Conservation (phyloP, 176 grass and related monocot species). For the Otatea glauca region DNA sequence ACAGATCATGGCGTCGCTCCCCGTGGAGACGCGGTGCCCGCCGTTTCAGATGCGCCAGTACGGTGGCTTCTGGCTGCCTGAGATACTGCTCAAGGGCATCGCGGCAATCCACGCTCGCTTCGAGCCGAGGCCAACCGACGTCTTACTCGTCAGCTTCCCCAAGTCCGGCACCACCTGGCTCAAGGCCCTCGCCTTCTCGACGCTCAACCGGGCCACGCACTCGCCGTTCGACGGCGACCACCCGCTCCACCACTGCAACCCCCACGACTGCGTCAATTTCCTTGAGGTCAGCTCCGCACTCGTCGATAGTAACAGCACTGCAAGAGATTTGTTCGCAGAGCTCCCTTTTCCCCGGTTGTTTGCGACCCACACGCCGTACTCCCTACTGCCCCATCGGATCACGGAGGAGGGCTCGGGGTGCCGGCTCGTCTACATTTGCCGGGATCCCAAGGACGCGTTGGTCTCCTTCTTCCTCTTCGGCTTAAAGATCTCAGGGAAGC, state of each 20-base stretch:
- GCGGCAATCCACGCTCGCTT: not conserved
- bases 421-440: not conserved
- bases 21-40: slow-evolving; percentile 9
- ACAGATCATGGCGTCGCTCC: not conserved
- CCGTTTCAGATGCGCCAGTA: not conserved
- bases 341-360: not conserved
- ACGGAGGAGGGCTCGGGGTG: not conserved
- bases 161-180: slow-evolving; percentile 59
- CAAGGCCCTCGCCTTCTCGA: slow-evolving; percentile 37
- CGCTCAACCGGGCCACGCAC: not conserved
- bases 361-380: not conserved
- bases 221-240: not conserved
- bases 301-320: not conserved
- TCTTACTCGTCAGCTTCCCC: slow-evolving; percentile 47
- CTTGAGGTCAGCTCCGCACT: not conserved
- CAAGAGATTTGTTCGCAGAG: not conserved
- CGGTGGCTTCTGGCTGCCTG: slow-evolving; percentile 8
- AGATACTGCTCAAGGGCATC: not conserved
- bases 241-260: not conserved
- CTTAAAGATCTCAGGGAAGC: not conserved
- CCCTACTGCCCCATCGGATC: not conserved
- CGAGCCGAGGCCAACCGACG: not conserved
- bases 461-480: not conserved
- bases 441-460: not conserved
- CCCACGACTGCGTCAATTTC: not conserved